Evolutionary conservation across 2,329 filamentous ascomycete genomes (phyloP), one percentile per base, ranked within the genome.

Genomic region (Pseudogymnoascus sp.): DNA sequence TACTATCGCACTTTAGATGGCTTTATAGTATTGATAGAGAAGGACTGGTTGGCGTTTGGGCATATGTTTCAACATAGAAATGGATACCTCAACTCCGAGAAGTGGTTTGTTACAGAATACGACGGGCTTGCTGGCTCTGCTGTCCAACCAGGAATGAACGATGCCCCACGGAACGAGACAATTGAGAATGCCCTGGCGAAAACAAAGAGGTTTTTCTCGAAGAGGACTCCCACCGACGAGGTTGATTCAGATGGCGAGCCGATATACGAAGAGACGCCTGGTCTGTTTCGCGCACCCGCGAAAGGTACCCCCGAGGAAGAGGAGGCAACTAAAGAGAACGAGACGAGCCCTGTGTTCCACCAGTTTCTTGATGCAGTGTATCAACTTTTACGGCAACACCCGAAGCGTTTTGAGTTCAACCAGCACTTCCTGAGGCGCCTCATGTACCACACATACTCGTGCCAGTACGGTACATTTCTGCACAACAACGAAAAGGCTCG

Each of bases 51-150:
- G 11, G 94, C 93, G 0, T 99, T 97, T 75, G 94, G 94, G 1
- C 93, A 99, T 74, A 97, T 96, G 87, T 99, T 99, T 75, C 86
- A 92, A 60, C 86, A 96, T 69, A 86, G 94, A n/a, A 90, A 90
- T 12, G 94, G 94, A 2, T 89, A 89, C 67, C 76, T 97, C 61
- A 91, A 86, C 70, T 90, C 90, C 66, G 93, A 97, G 66, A 96
- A 95, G 70, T 97, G 92, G 92, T 99, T 99, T 71, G 81, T 85
- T 16, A 84, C 90, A 25, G 90, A 97, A 72, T 92, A 88, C 68
- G 93, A 97, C 73, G 81, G 75, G 75, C 87, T 80, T 79, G 89
- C 76, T 67, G 88, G 84, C 16, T 77, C 81, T 14, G 80, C 80
- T 39, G 81, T 88, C 43, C 81, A 85, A 58, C 82, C 86, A 1